Percentiles rank a stretch among this genome's conserved stretches.
Evolutionary conservation across 2,329 filamentous ascomycete species (phyloP).

Genomic region (Hypoxylon sp.): DNA sequence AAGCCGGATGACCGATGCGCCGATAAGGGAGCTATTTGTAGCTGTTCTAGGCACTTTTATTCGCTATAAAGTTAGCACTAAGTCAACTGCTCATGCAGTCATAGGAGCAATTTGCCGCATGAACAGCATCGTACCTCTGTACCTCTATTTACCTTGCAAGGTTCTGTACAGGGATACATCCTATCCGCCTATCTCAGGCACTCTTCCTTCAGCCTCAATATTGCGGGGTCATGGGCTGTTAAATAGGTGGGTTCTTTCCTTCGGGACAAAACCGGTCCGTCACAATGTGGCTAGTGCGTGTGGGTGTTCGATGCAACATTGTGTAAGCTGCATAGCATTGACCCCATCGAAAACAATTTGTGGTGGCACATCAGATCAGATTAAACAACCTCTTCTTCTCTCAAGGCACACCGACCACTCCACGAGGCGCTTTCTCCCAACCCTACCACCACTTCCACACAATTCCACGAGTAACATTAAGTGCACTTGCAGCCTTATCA

Average conservation of each 20-base stretch:
- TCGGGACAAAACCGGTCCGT: constrained; percentile 39
- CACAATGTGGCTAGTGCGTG: constrained; percentile 30
- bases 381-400: constrained; percentile 32
- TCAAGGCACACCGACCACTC: constrained; percentile 10
- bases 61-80: constrained; percentile 35
- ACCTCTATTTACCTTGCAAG: neutral
- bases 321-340: constrained; percentile 15
- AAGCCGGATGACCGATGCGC: constrained; percentile 31
- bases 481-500: constrained; percentile 22
- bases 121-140: neutral
- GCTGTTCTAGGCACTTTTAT: constrained; percentile 15
- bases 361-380: constrained; percentile 34
- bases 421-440: constrained; percentile 22
- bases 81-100: constrained; percentile 10
- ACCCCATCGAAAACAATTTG: constrained; percentile 37
- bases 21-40: constrained; percentile 12
- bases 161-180: too few species aligned
- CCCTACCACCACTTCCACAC: constrained; percentile 5
- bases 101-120: neutral
- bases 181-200: too few species aligned
- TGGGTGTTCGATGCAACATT: constrained; percentile 2
- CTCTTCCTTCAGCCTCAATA: constrained; percentile 31
- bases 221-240: constrained; percentile 24
- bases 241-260: neutral
- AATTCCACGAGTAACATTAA: constrained; percentile 17